These are phyloP conservation scores for Wallacemonas collosoma DNA, from an alignment of 208 protist genomes.

Conservation along the genomic window DNA sequence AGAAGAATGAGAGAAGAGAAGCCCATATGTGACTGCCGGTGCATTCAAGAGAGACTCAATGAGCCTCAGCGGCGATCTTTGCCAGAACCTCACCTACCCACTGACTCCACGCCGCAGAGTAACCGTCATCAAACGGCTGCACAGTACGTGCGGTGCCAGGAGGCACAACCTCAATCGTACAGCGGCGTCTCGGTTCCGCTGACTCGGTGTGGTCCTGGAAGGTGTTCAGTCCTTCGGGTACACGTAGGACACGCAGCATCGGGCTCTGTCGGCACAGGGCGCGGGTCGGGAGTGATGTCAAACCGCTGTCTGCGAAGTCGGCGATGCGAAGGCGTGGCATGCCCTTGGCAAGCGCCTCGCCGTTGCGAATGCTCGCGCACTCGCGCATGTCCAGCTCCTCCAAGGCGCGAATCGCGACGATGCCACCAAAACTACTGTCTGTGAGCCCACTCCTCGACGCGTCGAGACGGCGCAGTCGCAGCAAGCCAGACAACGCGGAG, in stretches of 20 bases:
- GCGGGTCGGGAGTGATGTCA: background rate
- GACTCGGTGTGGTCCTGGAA: slow-evolving; percentile 1
- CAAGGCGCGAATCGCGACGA: slow-evolving; percentile 22
- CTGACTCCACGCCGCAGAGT: background rate
- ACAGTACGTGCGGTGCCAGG: background rate
- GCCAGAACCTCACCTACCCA: slow-evolving; percentile 13
- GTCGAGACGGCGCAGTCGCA: slow-evolving; percentile 34
- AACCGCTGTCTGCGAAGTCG: slow-evolving; percentile 22
- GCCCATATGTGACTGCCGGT: too few species aligned
- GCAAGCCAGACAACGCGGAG: slow-evolving; percentile 21
- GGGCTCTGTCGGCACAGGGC: slow-evolving; percentile 20
- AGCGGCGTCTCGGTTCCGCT: background rate
- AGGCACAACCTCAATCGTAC: slow-evolving; percentile 6
- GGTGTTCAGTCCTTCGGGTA: slow-evolving; percentile 7
- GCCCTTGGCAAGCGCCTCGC: slow-evolving; percentile 4
- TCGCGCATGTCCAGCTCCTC: slow-evolving; percentile 30
- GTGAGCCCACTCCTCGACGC: slow-evolving; percentile 27
- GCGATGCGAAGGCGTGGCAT: slow-evolving; percentile 24
- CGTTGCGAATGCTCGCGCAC: slow-evolving; percentile 22
- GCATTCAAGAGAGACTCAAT: background rate
- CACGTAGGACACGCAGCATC: slow-evolving; percentile 19
- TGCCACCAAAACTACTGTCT: slow-evolving; percentile 19
- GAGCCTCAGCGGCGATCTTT: slow-evolving; percentile 5
- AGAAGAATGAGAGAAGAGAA: too few species aligned
- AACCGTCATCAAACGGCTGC: background rate